Percentiles rank a stretch among this genome's conserved stretches.
These are phyloP conservation scores for Epichloe amarillans DNA, from an alignment of 2,329 filamentous ascomycete species.

Conservation along the genomic window DNA sequence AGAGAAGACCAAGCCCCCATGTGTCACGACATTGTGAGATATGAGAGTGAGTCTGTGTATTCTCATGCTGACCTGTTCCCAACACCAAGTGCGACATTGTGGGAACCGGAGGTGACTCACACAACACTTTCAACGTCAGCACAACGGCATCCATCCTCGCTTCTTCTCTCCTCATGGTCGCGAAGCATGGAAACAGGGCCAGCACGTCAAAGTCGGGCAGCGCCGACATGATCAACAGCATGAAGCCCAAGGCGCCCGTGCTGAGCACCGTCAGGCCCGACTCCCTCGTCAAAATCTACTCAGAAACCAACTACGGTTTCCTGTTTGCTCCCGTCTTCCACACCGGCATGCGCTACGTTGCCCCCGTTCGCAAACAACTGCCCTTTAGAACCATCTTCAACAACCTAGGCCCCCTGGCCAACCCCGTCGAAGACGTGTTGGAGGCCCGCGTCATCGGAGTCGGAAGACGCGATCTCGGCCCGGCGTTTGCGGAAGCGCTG, in stretches of 20 bases:
- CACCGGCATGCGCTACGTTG: slow-evolving; percentile 83
- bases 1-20: background rate
- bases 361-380: slow-evolving; percentile 71
- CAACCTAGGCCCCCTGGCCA: slow-evolving; percentile 80
- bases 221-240: slow-evolving; percentile 74
- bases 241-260: slow-evolving; percentile 57
- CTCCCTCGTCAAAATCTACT: slow-evolving; percentile 62
- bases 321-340: slow-evolving; percentile 95
- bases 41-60: slow-evolving; percentile 3
- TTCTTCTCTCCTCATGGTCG: slow-evolving; percentile 70
- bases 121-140: slow-evolving; percentile 97
- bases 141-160: slow-evolving; percentile 90
- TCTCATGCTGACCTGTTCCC: background rate
- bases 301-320: slow-evolving; percentile 79
- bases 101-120: slow-evolving; percentile 87
- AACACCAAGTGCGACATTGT: slow-evolving; percentile 70
- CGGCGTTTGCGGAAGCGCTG: slow-evolving; percentile 78
- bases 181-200: slow-evolving; percentile 92
- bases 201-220: slow-evolving; percentile 93
- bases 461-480: slow-evolving; percentile 72
- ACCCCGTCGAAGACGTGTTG: slow-evolving; percentile 71
- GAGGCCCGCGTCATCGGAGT: slow-evolving; percentile 93
- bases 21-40: background rate
- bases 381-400: slow-evolving; percentile 98
- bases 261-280: slow-evolving; percentile 60